A percentile compares a stretch with the other conserved stretches of the same genome.
Evolutionary conservation across 208 protist species (phyloP).

Genomic region (Acanthamoeba sp.): DNA sequence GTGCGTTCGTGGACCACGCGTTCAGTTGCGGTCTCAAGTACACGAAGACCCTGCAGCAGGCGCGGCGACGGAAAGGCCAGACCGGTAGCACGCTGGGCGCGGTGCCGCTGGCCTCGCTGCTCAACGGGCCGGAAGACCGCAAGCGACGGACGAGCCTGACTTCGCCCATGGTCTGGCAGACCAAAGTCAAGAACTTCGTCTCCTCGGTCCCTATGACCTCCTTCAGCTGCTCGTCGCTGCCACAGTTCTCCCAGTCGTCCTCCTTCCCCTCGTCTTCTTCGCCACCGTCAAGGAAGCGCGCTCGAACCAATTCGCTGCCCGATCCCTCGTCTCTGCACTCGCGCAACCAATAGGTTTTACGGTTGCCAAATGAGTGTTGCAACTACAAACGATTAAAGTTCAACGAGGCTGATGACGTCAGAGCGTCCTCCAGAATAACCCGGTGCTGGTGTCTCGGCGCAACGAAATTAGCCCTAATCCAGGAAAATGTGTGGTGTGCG

Average conservation of each 20-base stretch:
- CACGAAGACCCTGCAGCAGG: conserved; percentile 25
- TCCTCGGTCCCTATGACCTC: neutral
- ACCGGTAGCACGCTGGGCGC: neutral
- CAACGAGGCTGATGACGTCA: too few relatives aligned
- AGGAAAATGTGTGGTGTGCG: neutral
- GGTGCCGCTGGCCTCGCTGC: neutral
- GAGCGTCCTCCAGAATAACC: too few relatives aligned
- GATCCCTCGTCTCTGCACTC: neutral
- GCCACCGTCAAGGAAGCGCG: neutral
- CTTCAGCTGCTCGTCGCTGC: too few relatives aligned
- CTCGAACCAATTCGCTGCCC: neutral
- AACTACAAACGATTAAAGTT: too few relatives aligned
- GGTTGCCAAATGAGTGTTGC: too few relatives aligned
- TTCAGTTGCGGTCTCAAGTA: conserved; percentile 24
- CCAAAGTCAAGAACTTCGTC: neutral
- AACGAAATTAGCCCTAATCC: neutral
- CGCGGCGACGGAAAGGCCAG: neutral
- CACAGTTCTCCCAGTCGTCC: too few relatives aligned
- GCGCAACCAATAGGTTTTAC: too few relatives aligned
- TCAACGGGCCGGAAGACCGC: conserved; percentile 2
- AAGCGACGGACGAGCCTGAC: conserved; percentile 29
- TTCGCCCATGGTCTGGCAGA: conserved; percentile 24
- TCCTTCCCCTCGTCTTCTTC: neutral
- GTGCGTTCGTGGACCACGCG: neutral
- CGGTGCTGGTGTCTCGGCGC: neutral